Evolutionary conservation across 176 grass and related monocot genomes (phyloP), one percentile per base, ranked within the genome.

Genomic region (Ampelocalamus luodianensis): DNA sequence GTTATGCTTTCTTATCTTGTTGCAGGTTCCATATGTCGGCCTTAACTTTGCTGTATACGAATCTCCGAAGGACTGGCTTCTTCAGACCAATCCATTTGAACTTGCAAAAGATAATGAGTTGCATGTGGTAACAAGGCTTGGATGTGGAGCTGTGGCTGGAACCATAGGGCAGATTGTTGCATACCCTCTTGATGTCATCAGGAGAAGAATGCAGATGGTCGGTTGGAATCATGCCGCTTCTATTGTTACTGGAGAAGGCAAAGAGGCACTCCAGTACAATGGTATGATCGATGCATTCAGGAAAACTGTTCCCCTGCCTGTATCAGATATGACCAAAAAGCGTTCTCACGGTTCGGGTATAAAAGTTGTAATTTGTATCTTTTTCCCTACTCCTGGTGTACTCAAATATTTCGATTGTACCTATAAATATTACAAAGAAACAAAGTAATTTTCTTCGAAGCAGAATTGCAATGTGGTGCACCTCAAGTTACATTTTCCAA

Each of bases 171-270:
- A 99, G 88, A 99, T 93, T 34, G 96, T 99, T 88, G 96, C 96
- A 8, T 99, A 99, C 24, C 96, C 96, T 68, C 93, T 99, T 59
- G 96, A 99, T 87, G 96, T 99, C 9, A 89, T 99, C 24, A 87
- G 96, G 77, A 93, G 96, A 76, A 94, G 96, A 77, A 99, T 99
- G 96, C 96, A 99, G 88, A 99, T 99, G 96, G 91, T 94, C 0
- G 96, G 96, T 37, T 99, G 96, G 96, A 96, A 83, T 76, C 90
- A 99, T 53, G 96, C 96, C 48, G 86, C 90, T 48, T 93, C 91
- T 43, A 90, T 99, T 85, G 56, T 99, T 66, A 86, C 91, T 85
- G 93, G 91, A 43, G 66, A 92, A 74, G 79, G 88, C 50, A 90
- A 92, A 83, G 89, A 82, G 29, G 86, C 75, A 6, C 77, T 99